These are phyloP conservation scores for Wallemia ichthyophaga DNA, from an alignment of 1,284 basidiomycete genomes.

Conservation along the genomic window DNA sequence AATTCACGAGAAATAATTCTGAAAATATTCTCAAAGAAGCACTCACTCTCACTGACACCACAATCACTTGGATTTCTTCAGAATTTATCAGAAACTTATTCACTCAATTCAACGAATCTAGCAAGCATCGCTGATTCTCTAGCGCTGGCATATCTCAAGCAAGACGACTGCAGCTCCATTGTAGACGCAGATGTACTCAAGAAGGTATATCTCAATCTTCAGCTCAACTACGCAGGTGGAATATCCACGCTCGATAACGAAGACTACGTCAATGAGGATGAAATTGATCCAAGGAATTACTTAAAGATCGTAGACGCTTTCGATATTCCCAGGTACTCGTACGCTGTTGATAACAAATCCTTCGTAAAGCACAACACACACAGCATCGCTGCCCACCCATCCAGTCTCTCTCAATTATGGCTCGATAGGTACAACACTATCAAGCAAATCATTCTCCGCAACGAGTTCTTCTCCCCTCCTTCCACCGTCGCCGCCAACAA, in stretches of 20 bases:
- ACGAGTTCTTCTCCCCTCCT: constrained; percentile 87
- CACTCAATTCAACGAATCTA: neutral
- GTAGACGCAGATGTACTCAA: constrained; percentile 36
- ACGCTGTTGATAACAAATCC: constrained; percentile 49
- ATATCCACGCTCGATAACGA: constrained; percentile 19
- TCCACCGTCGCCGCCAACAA: constrained; percentile 39
- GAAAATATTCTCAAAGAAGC: constrained; percentile 21
- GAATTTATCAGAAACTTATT: neutral
- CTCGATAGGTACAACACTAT: constrained; percentile 62
- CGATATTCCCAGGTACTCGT: constrained; percentile 74
- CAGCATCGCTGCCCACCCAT: constrained; percentile 46
- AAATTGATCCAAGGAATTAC: constrained; percentile 55
- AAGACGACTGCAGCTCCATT: constrained; percentile 16
- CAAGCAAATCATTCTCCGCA: constrained; percentile 59
- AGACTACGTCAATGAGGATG: constrained; percentile 17
- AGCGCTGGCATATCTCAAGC: constrained; percentile 25
- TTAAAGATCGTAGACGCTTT: constrained; percentile 65
- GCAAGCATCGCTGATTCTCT: neutral
- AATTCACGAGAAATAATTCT: neutral
- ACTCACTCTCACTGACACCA: constrained; percentile 47
- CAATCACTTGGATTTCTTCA: constrained; percentile 21
- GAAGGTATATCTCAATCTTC: constrained; percentile 50
- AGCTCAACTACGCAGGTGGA: constrained; percentile 28
- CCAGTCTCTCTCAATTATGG: constrained; percentile 29
- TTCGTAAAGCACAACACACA: constrained; percentile 41